Conservation (phyloP, 371 early-diverging fungal genomes). For the Mortierella sp. region DNA sequence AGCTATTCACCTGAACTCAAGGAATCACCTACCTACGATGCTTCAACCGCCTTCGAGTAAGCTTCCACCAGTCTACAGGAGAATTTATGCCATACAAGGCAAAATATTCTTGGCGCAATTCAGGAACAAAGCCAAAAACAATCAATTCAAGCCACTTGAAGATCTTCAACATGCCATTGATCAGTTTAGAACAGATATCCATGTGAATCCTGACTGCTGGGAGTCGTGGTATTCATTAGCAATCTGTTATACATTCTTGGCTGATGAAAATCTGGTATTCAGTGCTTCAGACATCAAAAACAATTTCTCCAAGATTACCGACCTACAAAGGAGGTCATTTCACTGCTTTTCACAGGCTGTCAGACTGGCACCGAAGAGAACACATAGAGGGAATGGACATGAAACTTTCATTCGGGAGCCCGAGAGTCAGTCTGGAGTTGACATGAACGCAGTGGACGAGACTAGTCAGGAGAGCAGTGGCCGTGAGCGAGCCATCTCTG, state of each 20-base stretch:
- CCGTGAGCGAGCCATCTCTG: constrained; percentile 4
- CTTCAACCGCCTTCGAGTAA: constrained; percentile 51
- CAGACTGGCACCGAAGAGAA: constrained; percentile 32
- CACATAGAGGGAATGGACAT: not conserved
- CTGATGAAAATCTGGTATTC: constrained; percentile 77
- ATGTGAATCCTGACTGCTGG: constrained; percentile 69
- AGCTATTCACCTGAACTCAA: constrained; percentile 29
- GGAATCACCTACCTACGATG: constrained; percentile 37
- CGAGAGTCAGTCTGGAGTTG: not conserved
- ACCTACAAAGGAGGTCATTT: constrained; percentile 69
- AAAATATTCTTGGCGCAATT: constrained; percentile 68
- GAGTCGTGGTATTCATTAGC: constrained; percentile 79
- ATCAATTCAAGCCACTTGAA: constrained; percentile 68
- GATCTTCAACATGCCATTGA: constrained; percentile 72
- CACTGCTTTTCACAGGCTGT: constrained; percentile 46
- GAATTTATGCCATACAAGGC: constrained; percentile 75
- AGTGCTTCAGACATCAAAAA: constrained; percentile 72
- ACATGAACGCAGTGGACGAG: not conserved
- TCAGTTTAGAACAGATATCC: constrained; percentile 67
- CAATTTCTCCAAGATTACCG: constrained; percentile 63
- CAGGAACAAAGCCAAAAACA: constrained; percentile 66
- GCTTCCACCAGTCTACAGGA: constrained; percentile 50
- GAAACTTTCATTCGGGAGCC: not conserved
- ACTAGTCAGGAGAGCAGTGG: constrained; percentile 4
- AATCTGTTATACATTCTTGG: constrained; percentile 64